These are phyloP conservation scores for Verbena officinalis DNA, from an alignment of 257 asterid species.

Conservation along the genomic window DNA sequence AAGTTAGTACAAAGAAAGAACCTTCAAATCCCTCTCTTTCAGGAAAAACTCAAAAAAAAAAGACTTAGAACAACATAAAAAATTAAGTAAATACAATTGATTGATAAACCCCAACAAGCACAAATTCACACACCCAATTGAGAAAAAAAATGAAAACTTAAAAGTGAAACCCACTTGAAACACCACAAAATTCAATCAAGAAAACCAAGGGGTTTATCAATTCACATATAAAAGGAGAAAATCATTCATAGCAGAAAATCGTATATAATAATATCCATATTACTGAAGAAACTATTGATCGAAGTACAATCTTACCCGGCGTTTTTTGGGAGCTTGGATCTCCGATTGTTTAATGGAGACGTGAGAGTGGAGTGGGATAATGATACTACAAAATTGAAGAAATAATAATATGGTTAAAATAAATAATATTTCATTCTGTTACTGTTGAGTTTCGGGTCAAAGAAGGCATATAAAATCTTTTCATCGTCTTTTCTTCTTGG, in stretches of 20 bases:
- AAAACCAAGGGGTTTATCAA: constrained; percentile 9
- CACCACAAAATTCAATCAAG: constrained; percentile 12
- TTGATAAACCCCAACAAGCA: constrained; percentile 9
- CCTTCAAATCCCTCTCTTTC: neutral
- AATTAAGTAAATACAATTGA: neutral
- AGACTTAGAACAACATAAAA: neutral
- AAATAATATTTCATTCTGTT: neutral
- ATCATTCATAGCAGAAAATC: neutral
- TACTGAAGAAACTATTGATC: neutral
- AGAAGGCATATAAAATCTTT: constrained; percentile 21
- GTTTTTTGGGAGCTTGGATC: constrained; percentile 27
- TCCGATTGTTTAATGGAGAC: constrained; percentile 32
- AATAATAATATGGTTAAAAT: constrained; percentile 14
- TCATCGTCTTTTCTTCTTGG: constrained; percentile 21
- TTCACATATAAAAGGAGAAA: constrained; percentile 14
- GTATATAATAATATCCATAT: neutral
- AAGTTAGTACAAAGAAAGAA: constrained; percentile 16
- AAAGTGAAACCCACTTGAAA: constrained; percentile 14
- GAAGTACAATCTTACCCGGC: neutral
- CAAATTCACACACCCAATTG: constrained; percentile 24
- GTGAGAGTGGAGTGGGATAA: constrained; percentile 24
- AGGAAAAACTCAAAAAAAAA: neutral
- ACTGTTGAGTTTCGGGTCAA: constrained; percentile 38
- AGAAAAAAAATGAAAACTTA: neutral
- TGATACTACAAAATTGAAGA: constrained; percentile 7